Evolutionary conservation across 495 filamentous ascomycete species (phyloP), one percentile per base, ranked within the genome.

Genomic region (Penicillium lagena): DNA sequence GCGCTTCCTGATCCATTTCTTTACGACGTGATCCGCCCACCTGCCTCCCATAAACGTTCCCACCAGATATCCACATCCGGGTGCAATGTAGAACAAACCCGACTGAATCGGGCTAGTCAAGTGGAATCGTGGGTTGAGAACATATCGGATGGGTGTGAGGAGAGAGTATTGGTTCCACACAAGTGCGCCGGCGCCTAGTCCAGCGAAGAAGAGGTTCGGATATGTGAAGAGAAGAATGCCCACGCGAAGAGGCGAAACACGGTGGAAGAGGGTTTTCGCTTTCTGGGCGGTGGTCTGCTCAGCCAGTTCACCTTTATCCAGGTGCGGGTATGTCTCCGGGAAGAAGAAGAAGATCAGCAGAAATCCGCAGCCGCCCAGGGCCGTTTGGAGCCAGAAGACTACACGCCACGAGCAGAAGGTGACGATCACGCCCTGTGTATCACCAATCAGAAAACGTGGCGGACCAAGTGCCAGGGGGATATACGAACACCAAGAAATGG

Each of bases 111-210:
- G 85, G 11, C 75, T 76, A 7, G 73, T 75, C 13, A 89, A 73
- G 47, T 81, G 44, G 66, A 87, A 89, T 12, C 84, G 76, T 9
- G 84, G 83, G 52, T 87, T 87, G 0, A 89, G 62, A 7, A 87
- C 79, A 54, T 85, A 87, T 27, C 83, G 80, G 54, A 87, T 87
- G 1, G 85, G 83, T 2, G 84, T 88, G 11, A 88, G 68, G 4
- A 87, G 70, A 22, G 72, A 77, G 52, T 87, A 89, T 71, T 85
- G 82, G 51, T 85, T 86, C 81, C 80, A 87, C 40, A 87, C 77
- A 1, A 86, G 69, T 27, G 77, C 71, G 1, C 74, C 72, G 13
- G 76, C 77, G 1, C 81, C 80, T 0, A 87, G 47, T 7, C 75
- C 79, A 0, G 76, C 76, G 43, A 80, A 70, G 39, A 83, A 65